Evolutionary conservation across 345 rosid genomes (phyloP).

Genomic region (Corymbia maculata): DNA sequence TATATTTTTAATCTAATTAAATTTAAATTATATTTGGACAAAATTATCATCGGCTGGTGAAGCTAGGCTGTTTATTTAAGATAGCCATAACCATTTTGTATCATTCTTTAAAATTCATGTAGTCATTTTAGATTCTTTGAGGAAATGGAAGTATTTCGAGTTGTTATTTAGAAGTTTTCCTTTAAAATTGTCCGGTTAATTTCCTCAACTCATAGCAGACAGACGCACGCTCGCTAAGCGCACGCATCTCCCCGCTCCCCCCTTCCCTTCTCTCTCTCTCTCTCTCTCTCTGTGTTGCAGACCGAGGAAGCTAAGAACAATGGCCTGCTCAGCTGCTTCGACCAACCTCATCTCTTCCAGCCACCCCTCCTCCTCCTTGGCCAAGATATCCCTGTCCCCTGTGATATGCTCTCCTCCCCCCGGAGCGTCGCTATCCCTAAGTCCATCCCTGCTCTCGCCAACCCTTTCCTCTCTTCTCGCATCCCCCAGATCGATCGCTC

Average conservation of each 20-base stretch:
- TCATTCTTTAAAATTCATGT: no score
- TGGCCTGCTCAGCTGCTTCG: constrained; percentile 72
- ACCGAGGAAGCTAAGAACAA: neutral
- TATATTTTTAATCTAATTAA: no score
- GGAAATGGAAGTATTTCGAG: no score
- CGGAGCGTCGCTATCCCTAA: constrained; percentile 29
- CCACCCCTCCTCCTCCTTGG: neutral
- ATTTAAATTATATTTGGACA: no score
- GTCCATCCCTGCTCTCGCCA: constrained; percentile 27
- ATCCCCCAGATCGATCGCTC: constrained; percentile 28
- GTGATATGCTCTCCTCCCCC: constrained; percentile 11
- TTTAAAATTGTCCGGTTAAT: no score
- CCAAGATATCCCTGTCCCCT: constrained; percentile 22
- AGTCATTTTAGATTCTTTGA: no score
- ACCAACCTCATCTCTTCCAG: constrained; percentile 46
- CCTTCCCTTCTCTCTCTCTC: neutral
- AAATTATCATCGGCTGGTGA: no score
- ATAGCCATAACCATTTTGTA: no score
- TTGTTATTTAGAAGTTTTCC: no score
- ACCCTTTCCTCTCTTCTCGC: constrained; percentile 38
- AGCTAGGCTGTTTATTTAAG: no score
- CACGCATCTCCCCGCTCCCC: neutral
- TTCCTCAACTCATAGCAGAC: neutral
- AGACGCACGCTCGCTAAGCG: neutral
- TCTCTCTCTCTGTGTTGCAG: neutral